Evolutionary conservation across 139 green algal genomes (phyloP).

Genomic region (Trebouxia sp.): DNA sequence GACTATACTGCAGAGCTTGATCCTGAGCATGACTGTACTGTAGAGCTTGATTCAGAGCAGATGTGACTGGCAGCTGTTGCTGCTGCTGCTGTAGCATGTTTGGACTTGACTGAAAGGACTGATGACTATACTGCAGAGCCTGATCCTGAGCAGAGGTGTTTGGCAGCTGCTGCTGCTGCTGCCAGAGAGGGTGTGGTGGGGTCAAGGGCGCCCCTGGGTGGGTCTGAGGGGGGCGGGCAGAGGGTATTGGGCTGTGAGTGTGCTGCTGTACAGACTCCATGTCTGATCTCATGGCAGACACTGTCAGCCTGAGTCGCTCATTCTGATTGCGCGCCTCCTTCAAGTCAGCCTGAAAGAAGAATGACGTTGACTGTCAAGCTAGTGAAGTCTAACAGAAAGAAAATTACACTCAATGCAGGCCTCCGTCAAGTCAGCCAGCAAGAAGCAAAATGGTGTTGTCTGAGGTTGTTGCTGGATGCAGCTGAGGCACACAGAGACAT

Average conservation of each 20-base stretch:
- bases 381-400: neutral
- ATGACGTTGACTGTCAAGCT: neutral
- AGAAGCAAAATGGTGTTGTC: neutral
- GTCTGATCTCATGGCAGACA: conserved; percentile 62
- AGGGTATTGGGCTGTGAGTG: conserved; percentile 36
- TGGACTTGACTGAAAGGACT: neutral
- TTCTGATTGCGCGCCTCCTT: conserved; percentile 55
- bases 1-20: neutral
- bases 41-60: neutral
- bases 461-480: neutral
- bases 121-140: neutral
- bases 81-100: conserved; percentile 38
- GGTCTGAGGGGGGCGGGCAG: neutral
- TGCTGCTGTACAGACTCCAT: conserved; percentile 59
- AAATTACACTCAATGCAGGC: neutral
- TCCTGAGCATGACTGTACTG: too few relatives aligned
- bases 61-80: conserved; percentile 14
- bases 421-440: neutral
- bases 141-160: too few relatives aligned
- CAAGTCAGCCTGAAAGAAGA: conserved; percentile 29
- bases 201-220: neutral
- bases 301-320: conserved; percentile 48
- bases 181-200: neutral
- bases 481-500: too few relatives aligned
- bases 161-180: neutral